phyloP scores from a whole-genome alignment of 345 rosid genomes.

The Excoecaria agallocha region DNA sequence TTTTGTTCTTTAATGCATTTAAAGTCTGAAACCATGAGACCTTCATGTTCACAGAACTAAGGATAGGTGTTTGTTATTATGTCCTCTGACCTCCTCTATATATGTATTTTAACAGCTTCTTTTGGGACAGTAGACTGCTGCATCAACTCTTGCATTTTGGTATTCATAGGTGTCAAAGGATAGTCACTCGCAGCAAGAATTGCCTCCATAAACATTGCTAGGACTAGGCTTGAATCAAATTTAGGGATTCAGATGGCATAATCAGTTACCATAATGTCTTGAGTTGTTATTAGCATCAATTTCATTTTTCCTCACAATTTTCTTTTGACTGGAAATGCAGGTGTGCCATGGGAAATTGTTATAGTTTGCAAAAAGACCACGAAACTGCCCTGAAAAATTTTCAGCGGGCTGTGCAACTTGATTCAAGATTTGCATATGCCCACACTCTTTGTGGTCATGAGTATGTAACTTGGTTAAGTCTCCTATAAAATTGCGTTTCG shows the following conservation, averaged over 20 bases:
- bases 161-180: not conserved
- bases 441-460: conserved; percentile 97
- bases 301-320: not conserved
- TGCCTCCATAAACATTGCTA: not conserved
- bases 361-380: conserved; percentile 96
- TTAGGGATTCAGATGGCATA: conserved; percentile 3
- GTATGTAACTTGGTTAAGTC: conserved; percentile 42
- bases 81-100: not conserved
- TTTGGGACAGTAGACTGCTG: not conserved
- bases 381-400: conserved; percentile 93
- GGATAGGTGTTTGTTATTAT: not conserved
- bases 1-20: not conserved
- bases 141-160: not conserved
- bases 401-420: conserved; percentile 83
- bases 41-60: not conserved
- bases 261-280: not conserved
- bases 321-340: conserved; percentile 40
- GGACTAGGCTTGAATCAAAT: conserved; percentile 5
- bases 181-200: not conserved
- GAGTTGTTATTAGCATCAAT: conserved; percentile 3
- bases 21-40: not conserved
- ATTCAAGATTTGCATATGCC: conserved; percentile 89
- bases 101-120: not conserved
- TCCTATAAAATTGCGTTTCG: not conserved
- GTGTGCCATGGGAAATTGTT: conserved; percentile 99